Conservation (phyloP, 2,329 filamentous ascomycete genomes). For the Didymella pinodella region DNA sequence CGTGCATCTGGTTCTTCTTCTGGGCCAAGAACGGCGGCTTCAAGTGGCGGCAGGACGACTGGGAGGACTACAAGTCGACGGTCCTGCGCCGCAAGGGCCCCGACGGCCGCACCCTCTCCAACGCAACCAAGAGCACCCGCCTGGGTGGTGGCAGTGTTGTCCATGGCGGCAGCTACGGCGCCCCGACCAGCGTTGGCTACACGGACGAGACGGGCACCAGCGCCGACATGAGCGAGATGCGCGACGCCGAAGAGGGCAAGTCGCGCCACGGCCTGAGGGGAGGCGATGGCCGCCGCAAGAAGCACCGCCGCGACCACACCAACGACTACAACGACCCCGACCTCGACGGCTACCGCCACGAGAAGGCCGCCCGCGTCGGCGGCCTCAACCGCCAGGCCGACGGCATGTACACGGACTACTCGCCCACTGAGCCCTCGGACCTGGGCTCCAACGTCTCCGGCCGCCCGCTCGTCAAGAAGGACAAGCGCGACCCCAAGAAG, state of each 20-base stretch:
- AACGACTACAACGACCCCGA: conserved; percentile 64
- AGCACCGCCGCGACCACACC: conserved; percentile 62
- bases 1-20: conserved; percentile 93
- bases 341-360: conserved; percentile 83
- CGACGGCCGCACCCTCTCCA: conserved; percentile 84
- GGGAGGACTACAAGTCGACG: conserved; percentile 98
- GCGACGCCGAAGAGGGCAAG: conserved; percentile 53
- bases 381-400: conserved; percentile 86
- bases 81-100: conserved; percentile 88
- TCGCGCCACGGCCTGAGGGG: conserved; percentile 52
- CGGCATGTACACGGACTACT: conserved; percentile 80
- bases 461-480: conserved; percentile 56
- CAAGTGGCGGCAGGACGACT: conserved; percentile 82
- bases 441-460: conserved; percentile 57
- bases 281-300: conserved; percentile 56
- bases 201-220: conserved; percentile 57
- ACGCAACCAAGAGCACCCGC: conserved; percentile 81
- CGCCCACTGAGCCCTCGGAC: conserved; percentile 68
- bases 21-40: conserved; percentile 97
- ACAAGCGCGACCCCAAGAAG: conserved; percentile 51
- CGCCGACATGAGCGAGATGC: conserved; percentile 53
- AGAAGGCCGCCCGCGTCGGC: conserved; percentile 85
- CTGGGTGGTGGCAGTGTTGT: conserved; percentile 86
- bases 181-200: conserved; percentile 52
- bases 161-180: conserved; percentile 65